phyloP scores from a whole-genome alignment of 2,329 filamentous ascomycete species.

The Colletotrichum truncatum region DNA sequence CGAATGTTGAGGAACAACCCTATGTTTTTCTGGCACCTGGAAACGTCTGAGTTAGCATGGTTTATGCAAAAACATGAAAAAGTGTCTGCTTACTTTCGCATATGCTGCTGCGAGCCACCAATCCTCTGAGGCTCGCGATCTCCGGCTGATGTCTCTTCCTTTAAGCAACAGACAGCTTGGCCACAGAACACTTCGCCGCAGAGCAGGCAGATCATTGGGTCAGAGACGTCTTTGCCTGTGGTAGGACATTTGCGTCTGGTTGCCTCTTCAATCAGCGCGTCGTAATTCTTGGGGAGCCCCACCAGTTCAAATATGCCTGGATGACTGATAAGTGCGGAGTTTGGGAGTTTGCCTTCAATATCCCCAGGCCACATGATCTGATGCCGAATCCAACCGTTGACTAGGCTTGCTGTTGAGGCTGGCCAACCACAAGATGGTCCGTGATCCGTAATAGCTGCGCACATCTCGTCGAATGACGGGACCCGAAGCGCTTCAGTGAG shows the following conservation, averaged over 20 bases:
- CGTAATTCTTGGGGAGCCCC: conserved; percentile 90
- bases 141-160: conserved; percentile 59
- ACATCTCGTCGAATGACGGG: conserved; percentile 82
- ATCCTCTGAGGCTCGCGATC: conserved; percentile 58
- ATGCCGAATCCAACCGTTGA: conserved; percentile 79
- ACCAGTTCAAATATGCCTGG: conserved; percentile 95
- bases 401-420: conserved; percentile 52
- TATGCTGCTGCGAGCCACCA: conserved; percentile 91
- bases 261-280: conserved; percentile 90
- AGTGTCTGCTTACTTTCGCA: conserved; percentile 73
- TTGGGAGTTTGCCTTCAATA: conserved; percentile 37
- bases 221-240: conserved; percentile 89
- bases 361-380: conserved; percentile 52
- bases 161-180: conserved; percentile 90
- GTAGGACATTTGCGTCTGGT: conserved; percentile 85
- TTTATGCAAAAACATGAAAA: not conserved
- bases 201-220: conserved; percentile 92
- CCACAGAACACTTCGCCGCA: conserved; percentile 98
- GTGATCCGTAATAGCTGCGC: conserved; percentile 64
- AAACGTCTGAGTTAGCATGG: conserved; percentile 34
- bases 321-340: conserved; percentile 71
- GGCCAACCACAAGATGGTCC: conserved; percentile 59
- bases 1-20: conserved; percentile 97
- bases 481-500: conserved; percentile 80
- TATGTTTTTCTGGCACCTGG: conserved; percentile 85